phyloP scores from a whole-genome alignment of 2,329 filamentous ascomycete species.

The Alternaria hordeiaustralica region DNA sequence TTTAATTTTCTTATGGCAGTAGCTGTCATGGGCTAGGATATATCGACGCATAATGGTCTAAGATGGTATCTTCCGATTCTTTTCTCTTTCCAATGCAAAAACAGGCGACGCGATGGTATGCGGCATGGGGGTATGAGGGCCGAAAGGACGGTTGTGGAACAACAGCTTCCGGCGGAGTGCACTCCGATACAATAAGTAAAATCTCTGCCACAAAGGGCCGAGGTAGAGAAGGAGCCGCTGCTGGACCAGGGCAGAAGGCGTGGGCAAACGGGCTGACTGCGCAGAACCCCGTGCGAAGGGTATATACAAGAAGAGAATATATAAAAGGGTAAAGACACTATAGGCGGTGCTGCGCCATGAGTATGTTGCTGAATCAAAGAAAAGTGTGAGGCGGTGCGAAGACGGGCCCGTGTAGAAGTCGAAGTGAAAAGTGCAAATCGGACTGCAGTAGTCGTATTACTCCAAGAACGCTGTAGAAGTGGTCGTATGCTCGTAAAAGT shows the following conservation, averaged over 20 bases:
- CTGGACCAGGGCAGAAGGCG: constrained; percentile 1
- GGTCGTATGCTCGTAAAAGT: constrained; percentile 1
- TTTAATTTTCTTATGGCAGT: not conserved
- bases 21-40: not conserved
- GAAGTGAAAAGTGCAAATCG: not conserved
- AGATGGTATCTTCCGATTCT: constrained; percentile 11
- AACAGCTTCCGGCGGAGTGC: not conserved
- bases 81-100: constrained; percentile 2
- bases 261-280: not conserved
- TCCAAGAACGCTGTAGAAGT: constrained; percentile 3
- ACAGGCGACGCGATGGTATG: not conserved
- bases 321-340: constrained; percentile 10
- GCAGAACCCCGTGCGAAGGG: not conserved
- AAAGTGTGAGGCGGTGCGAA: not conserved
- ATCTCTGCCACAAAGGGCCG: not conserved
- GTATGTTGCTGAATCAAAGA: not conserved
- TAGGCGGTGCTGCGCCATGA: constrained; percentile 8
- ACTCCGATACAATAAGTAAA: not conserved
- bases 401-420: not conserved
- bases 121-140: not conserved
- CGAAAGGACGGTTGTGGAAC: not conserved
- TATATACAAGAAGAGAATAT: constrained; percentile 22
- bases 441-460: not conserved
- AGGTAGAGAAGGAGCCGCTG: constrained; percentile 1
- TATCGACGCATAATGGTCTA: constrained; percentile 11